Evolutionary conservation across 129 eudicot species (phyloP), one percentile per base, ranked within the genome.

Genomic region (Smallanthus sonchifolius): DNA sequence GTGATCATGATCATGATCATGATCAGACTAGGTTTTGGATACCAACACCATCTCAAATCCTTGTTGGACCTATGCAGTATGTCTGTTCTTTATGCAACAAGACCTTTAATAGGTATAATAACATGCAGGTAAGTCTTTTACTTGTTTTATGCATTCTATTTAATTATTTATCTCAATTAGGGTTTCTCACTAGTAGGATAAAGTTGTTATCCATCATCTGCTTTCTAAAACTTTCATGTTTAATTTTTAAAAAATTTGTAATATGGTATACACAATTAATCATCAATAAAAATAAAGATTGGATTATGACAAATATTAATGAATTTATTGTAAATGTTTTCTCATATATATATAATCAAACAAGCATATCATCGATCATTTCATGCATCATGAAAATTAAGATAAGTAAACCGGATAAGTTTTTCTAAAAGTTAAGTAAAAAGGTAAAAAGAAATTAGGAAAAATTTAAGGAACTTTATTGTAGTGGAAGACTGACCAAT

Each of bases 51-150:
- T 83, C 97, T 16, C 98, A 94, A 83, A 94, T 94, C 48, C 96
- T 94, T 69, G 90, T 90, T 70, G 98, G 98, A 2, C 97, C 97
- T 10, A 94, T 94, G 98, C 97, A 90, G 56, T 94, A 86, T 88
- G 82, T 89, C 70, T 94, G 98, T 72, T 77, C 91, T 3, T 86
- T 94, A 70, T 94, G 98, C 85, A 88, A 69, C 89, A 94, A 90
- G 83, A 85, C 96, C 80, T 94, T 94, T 82, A 94, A 86, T 84
- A 87, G 98, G 82, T 94, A 94, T 96, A 94, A 94, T 57, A 94
- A 94, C 87, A 94, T 94, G 98, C 98, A 94, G 96, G 98, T 93
- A 59, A 74, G 72, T 78, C 19, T 10, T 66, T 43, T n/a, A 10
- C 24, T 64, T 20, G 11, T 19, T 54, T 14, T 7, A 24, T 10